These are phyloP conservation scores for Dendrocalamus sinicus DNA, from an alignment of 176 grass and related monocot species.

Conservation along the genomic window DNA sequence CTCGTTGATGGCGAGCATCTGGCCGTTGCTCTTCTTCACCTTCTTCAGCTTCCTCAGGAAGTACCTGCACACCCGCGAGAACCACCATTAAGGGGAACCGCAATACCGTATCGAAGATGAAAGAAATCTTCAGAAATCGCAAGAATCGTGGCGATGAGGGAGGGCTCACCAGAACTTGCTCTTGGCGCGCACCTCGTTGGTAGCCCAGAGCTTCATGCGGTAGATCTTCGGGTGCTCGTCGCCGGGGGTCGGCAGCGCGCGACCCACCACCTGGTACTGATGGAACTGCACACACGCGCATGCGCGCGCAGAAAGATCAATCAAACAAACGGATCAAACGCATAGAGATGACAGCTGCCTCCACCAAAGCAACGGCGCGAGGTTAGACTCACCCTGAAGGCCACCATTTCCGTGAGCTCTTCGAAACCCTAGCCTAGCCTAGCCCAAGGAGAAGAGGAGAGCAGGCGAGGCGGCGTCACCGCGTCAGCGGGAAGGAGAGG, in stretches of 20 bases:
- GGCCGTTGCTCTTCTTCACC: constrained; percentile 92
- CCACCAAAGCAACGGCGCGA: neutral
- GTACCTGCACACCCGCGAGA: constrained; percentile 45
- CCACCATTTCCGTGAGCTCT: constrained; percentile 58
- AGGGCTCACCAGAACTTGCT: constrained; percentile 73
- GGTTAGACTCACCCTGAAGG: constrained; percentile 47
- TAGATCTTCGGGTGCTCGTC: constrained; percentile 92
- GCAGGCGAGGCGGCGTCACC: constrained; percentile 14
- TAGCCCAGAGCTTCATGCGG: constrained; percentile 89
- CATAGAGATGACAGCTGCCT: neutral
- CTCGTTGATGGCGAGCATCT: constrained; percentile 82
- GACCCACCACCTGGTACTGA: constrained; percentile 89
- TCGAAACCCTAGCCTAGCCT: constrained; percentile 27
- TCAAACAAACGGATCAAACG: constrained; percentile 19
- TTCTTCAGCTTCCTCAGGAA: constrained; percentile 91
- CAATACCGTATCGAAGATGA: neutral
- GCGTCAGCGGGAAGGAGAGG: neutral
- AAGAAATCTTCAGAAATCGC: neutral
- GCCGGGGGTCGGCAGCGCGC: constrained; percentile 63
- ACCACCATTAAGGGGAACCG: neutral
- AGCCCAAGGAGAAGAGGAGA: constrained; percentile 6
- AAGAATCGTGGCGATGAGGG: neutral
- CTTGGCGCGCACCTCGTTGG: constrained; percentile 85
- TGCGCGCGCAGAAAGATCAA: neutral
- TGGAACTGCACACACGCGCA: constrained; percentile 57